Evolutionary conservation across 306 rosid species (phyloP), one percentile per base, ranked within the genome.

Genomic region (Hippophae rhamnoides): DNA sequence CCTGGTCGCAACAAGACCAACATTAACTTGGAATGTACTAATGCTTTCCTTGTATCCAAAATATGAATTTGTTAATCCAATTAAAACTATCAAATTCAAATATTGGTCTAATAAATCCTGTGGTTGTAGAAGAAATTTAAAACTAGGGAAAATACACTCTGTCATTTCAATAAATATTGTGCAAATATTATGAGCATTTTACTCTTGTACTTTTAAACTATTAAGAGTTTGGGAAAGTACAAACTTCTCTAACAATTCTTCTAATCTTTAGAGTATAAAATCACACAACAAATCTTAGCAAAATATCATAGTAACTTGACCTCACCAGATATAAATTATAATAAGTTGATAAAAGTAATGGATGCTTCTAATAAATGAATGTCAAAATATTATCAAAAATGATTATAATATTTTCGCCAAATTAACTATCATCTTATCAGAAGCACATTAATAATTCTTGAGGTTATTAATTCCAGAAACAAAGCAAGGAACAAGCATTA

Each of bases 1-100:
- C n/a, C n/a, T n/a, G n/a, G 94, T 95, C 76, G 86, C 96, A 46
- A 97, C 95, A 62, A 88, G 82, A 59, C 82, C 89, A 46, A 86
- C 82, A 10, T 88, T 72, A 67, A 84, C 99, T 94, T 92, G 82
- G 45, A 78, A 66, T 69, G 25, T 5, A 1, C 38, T 0, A 0
- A 31, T 31, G 5, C 38, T 31, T 31, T 31, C 38, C 38, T 31
- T 31, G 38, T 41, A 14, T 51, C 40, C 61, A 31, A 50, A 27
- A 65, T 54, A 45, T 46, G 51, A 70, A 44, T 42, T 3, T 26
- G 43, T 38, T 47, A 56, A 31, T 13, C 53, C 18, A 56, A 14
- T 57, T 1, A 52, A n/a, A 38, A 58, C 26, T 10, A 47, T 11
- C 47, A 14, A 8, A 9, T 9, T 66, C 10, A 7, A 25, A 3